Percentiles rank a stretch among this genome's conserved stretches.
Evolutionary conservation across 345 rosid species (phyloP).

Genomic region (Microcos paniculata): DNA sequence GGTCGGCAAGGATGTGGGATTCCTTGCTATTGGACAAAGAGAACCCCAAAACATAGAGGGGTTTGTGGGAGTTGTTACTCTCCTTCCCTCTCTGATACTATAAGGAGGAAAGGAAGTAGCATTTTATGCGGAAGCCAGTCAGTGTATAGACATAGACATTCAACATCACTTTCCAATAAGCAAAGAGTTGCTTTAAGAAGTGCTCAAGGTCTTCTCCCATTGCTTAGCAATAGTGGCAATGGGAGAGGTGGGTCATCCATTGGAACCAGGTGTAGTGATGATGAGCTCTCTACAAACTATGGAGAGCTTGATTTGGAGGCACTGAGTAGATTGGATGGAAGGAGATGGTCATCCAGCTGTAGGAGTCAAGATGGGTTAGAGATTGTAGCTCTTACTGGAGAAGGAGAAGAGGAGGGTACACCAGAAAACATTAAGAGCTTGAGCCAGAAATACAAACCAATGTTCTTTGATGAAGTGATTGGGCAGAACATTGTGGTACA

Average conservation of each 20-base stretch:
- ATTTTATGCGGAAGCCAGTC: conserved; percentile 75
- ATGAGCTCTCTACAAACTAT: conserved; percentile 84
- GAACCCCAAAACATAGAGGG: conserved; percentile 71
- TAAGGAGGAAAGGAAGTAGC: conserved; percentile 85
- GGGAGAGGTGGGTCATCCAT: conserved; percentile 75
- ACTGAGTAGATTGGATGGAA: conserved; percentile 94
- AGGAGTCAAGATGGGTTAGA: conserved; percentile 87
- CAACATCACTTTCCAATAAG: conserved; percentile 47
- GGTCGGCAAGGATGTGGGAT: conserved; percentile 92
- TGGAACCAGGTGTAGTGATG: conserved; percentile 75
- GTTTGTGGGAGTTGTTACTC: conserved; percentile 77
- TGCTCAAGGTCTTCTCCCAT: conserved; percentile 74
- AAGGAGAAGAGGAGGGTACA: conserved; percentile 65
- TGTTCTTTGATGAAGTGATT: conserved; percentile 77
- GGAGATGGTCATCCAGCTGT: conserved; percentile 91
- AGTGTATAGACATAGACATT: conserved; percentile 47
- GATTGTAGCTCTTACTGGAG: conserved; percentile 54
- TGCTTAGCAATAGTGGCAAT: conserved; percentile 63
- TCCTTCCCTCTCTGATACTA: conserved; percentile 86
- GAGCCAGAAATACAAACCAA: conserved; percentile 86
- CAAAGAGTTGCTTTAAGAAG: conserved; percentile 54
- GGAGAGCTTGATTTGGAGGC: conserved; percentile 98
- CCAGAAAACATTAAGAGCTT: conserved; percentile 66
- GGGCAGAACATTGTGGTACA: conserved; percentile 94
- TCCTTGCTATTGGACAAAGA: conserved; percentile 91